Evolutionary conservation across 2,329 filamentous ascomycete species (phyloP), one percentile per base, ranked within the genome.

Genomic region (Sphaerulina vaccinii): DNA sequence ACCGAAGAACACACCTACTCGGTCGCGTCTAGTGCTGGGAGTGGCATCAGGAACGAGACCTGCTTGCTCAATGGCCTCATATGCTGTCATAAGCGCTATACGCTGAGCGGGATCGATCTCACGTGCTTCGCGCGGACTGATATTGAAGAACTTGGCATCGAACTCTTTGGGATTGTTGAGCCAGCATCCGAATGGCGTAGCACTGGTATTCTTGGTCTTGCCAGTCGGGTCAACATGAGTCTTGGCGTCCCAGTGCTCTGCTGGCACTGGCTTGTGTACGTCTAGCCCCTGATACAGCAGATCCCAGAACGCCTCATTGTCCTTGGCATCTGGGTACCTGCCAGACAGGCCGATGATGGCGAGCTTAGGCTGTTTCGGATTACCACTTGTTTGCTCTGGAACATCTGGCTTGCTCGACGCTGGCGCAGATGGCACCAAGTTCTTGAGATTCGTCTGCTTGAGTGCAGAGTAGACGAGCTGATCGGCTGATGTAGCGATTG

Each of bases 271-370:
- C 54, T 81, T 78, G 65, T 89, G 85, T 24, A 89, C 86, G 67
- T 90, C 87, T 5, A 89, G 78, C 10, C 87, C 87, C 68, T 86
- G 84, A 66, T 84, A 81, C 16, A 91, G 76, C 3, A 90, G 75
- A 54, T 88, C 83, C 87, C 87, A 91, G 23, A 91, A 80, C 49
- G 81, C 81, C 52, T 90, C 85, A 55, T 83, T 79, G 63, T 79
- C 86, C 11, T 82, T 84, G 43, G 87, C 85, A 60, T 86, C 83
- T 1, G 87, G 87, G 68, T 89, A 90, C 44, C 87, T 80, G 44
- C 87, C 87, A 39, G 87, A 81, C 81, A 90, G 87, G 46, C 90
- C 90, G 27, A 95, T 86, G 56, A 95, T 90, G 51, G 90, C 90
- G 56, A 95, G 81, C 70, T 90, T 91, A 66, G 19, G 15, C 15